A percentile compares a stretch with the other conserved stretches of the same genome.
Conservation (phyloP, 2,329 filamentous ascomycete species). For the Phialophora macrospora region DNA sequence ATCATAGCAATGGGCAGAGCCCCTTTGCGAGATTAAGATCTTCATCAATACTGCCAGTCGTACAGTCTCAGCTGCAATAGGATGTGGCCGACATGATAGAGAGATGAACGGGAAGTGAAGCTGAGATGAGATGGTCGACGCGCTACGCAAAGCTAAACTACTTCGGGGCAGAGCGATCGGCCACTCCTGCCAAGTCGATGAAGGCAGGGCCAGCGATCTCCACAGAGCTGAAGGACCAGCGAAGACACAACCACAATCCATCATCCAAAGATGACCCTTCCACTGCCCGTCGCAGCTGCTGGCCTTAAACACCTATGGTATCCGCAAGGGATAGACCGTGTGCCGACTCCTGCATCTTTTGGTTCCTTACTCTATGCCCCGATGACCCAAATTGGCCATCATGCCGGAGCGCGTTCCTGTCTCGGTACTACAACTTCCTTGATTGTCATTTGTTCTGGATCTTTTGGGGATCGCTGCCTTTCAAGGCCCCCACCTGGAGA, state of each 20-base stretch:
- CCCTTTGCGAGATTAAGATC: neutral
- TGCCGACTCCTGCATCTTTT: neutral
- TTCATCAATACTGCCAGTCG: neutral
- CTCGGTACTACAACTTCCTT: neutral
- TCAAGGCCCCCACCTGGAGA: neutral
- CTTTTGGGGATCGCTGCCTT: neutral
- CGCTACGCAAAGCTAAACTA: conserved; percentile 6
- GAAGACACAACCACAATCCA: neutral
- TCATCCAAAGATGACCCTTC: no score
- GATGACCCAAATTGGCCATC: neutral
- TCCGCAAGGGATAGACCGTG: no score
- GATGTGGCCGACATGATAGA: neutral
- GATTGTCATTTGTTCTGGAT: neutral
- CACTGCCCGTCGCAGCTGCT: no score
- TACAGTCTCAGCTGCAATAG: neutral
- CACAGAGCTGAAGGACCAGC: neutral
- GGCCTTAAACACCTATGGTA: no score
- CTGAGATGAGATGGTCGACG: neutral
- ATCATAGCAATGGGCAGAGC: neutral
- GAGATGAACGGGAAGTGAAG: conserved; percentile 5
- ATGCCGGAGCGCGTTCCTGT: neutral
- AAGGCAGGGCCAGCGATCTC: neutral
- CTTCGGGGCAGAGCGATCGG: neutral
- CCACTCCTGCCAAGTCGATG: neutral
- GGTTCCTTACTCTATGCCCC: neutral